Evolutionary conservation across 2,329 filamentous ascomycete species (phyloP), one percentile per base, ranked within the genome.

Genomic region (Zasmidium citrigriseum): DNA sequence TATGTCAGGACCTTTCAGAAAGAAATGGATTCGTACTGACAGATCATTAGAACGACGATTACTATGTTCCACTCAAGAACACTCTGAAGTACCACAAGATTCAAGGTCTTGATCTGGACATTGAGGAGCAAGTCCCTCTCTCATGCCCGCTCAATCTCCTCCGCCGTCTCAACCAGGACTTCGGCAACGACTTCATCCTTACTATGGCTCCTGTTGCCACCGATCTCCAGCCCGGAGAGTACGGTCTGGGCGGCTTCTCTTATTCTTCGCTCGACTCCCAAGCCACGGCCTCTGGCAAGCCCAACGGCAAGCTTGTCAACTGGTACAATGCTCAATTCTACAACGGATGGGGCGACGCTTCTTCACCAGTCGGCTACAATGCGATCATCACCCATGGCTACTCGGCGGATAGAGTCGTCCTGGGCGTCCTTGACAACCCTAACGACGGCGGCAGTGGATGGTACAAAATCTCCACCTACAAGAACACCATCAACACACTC

Each of bases 141-240:
- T 57, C 63, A 46, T 68, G 66, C 52, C 60, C 69, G 4, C 49
- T 69, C 5, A 61, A 63, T 20, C 62, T 71, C 9, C 64, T 72
- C 3, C 58, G 55, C 29, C 67, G 65, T 9, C 59, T 71, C 22
- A 52, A 68, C 46, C n/a, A 51, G 24, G 68, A 71, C 52, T 65
- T 71, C 45, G 69, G 69, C 4, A 29, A 54, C 38, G 52, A 64
- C 47, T 72, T 72, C 64, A 63, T 72, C 60, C 57, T 72, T 23
- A 71, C 68, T n/a, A 67, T 71, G 66, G 69, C 68, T 1, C 69
- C 69, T 23, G 69, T 72, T 3, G 68, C 69, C 10, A 66, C 67
- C 0, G 64, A 65, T 23, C 60, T 70, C 14, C 55, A 63, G 10
- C 62, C 64, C 11, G 12, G 14, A 4, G 60, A 53, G 18, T 49